phyloP scores from a whole-genome alignment of 2,329 filamentous ascomycete genomes.

The Pseudogymnoascus sp. region DNA sequence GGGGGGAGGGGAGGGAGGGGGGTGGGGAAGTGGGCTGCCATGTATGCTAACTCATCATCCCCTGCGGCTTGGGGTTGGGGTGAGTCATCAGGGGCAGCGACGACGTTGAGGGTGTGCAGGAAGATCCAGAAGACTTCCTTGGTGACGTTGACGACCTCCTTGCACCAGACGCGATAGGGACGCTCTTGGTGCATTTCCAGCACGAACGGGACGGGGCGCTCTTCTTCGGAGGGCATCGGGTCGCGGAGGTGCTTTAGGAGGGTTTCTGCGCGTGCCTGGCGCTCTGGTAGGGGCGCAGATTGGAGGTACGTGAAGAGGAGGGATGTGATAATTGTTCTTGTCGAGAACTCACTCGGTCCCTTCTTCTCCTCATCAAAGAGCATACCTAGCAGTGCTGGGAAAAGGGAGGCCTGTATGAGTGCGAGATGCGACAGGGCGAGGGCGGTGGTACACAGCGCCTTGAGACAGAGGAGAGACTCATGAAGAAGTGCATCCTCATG shows the following conservation, averaged over 20 bases:
- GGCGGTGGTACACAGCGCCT: constrained; percentile 87
- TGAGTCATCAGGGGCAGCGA: constrained; percentile 49
- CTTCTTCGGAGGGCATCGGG: constrained; percentile 65
- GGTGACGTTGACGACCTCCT: constrained; percentile 84
- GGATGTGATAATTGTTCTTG: constrained; percentile 80
- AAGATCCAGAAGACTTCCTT: constrained; percentile 99
- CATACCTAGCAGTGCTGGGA: constrained; percentile 79
- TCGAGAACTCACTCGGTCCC: constrained; percentile 92
- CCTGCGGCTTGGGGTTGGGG: constrained; percentile 7
- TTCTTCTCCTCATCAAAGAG: constrained; percentile 98
- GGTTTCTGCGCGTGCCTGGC: constrained; percentile 61
- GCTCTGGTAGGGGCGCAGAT: constrained; percentile 52
- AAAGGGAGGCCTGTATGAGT: constrained; percentile 70
- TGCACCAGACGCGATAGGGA: constrained; percentile 90
- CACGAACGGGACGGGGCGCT: constrained; percentile 76
- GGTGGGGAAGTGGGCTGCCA: constrained; percentile 68
- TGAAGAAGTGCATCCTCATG: constrained; percentile 91
- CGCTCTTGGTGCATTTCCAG: constrained; percentile 79
- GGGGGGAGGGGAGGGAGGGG: constrained; percentile 82
- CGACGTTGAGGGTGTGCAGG: constrained; percentile 83
- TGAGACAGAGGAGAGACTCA: constrained; percentile 85
- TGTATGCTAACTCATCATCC: constrained; percentile 47
- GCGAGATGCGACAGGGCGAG: constrained; percentile 75
- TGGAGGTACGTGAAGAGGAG: constrained; percentile 85
- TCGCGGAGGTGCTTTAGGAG: constrained; percentile 76